Base-by-base conservation (phyloP, 1,139 yeast genomes). In the Groenewaldozyma sp. region DNA sequence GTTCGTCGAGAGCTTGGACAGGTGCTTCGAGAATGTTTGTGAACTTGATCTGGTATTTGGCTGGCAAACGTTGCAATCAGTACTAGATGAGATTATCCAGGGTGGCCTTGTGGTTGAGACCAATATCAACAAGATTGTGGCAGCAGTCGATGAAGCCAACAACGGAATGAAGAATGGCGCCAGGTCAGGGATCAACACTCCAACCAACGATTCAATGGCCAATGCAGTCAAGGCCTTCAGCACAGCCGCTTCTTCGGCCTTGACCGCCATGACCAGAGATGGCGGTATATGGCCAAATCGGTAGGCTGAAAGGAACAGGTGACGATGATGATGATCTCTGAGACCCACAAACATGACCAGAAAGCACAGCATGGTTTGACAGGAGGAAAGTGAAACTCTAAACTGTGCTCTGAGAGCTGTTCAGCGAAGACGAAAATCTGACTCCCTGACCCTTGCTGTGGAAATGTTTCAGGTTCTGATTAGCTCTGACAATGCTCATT, bases 51-150 rank as follows among this genome's bases (percentile, higher is more conserved):
- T 91, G 51, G 96, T 93, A 19, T 88, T 87, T 47, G 96, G 96
- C 20, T 91, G 97, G 96, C 96, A 91, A 60, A 94, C 87, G 11
- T 65, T 91, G 33, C 94, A 91, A 56, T 82, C 95, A 1, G 96
- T 91, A 3, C 63, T 91, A 41, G 62, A 60, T 27, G 97, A 93
- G 54, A 82, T 91, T 31, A 82, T 91, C 1, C 98, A 91, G 58
- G 98, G 97, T 22, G 99, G 99, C 0, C 81, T 93, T 94, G 98
- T 91, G n/a, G 84, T 93, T 29, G 98, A 91, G 58, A 88, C 98
- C 1, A 86, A 81, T 52, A 84, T 87, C 21, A 60, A 67, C 31
- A 74, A 83, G 47, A 87, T 91, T 29, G 95, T 88, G n/a, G 87
- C 93, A 0, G 66, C 71, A 1, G 68, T 66, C 2, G 68, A 66